Percentiles rank a stretch among this genome's conserved stretches.
phyloP scores from a whole-genome alignment of 257 asterid species.

The Datura wrightii region DNA sequence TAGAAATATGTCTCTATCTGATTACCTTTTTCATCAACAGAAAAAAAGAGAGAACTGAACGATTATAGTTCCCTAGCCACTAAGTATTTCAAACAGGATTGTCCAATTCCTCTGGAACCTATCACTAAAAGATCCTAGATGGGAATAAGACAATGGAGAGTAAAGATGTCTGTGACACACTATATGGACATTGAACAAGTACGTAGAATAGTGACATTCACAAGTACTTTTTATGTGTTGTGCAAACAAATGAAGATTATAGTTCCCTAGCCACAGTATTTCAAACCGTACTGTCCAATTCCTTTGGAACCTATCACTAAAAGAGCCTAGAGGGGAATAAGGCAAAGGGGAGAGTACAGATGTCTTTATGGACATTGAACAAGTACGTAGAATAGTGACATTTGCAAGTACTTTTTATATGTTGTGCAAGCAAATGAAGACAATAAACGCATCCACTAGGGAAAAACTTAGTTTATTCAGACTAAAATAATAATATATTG shows the following conservation, averaged over 20 bases:
- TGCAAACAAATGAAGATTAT: not conserved
- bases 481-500: slow-evolving; percentile 21
- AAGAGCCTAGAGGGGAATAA: not conserved
- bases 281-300: not conserved
- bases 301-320: not conserved
- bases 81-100: not conserved
- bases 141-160: not conserved
- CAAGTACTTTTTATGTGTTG: not conserved
- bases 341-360: not conserved
- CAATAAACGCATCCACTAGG: not conserved
- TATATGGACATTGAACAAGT: slow-evolving; percentile 23
- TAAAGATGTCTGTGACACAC: not conserved
- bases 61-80: not conserved
- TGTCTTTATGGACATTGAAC: slow-evolving; percentile 11
- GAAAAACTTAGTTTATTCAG: not conserved
- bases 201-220: not conserved
- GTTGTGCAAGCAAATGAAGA: not conserved
- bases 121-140: not conserved
- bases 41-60: not conserved
- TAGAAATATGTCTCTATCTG: not conserved
- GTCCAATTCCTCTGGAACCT: not conserved
- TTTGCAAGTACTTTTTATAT: not conserved
- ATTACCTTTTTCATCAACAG: not conserved
- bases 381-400: not conserved
- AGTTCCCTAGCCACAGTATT: not conserved